Percentiles rank a stretch among this genome's conserved stretches.
Conservation (phyloP, 805 yeast genomes). For the Nakazawaea laoshanensis region DNA sequence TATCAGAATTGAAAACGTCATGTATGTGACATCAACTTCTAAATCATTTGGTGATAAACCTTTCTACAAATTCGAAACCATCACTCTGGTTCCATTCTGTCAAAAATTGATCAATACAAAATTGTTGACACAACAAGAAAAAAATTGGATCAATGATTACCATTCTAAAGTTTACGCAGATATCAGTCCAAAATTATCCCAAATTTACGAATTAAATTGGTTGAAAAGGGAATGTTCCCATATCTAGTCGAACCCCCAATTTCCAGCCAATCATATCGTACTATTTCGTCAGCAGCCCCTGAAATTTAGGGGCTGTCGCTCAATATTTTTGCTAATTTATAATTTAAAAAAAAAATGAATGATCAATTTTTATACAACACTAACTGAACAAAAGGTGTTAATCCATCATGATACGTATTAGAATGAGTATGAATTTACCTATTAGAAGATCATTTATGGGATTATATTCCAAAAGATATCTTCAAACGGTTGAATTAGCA, state of each 20-base stretch:
- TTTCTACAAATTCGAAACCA: conserved; percentile 44
- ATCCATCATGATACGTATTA: no score
- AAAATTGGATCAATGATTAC: conserved; percentile 39
- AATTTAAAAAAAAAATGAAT: no score
- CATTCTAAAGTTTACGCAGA: conserved; percentile 39
- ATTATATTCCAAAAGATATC: conserved; percentile 6
- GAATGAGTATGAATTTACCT: no score
- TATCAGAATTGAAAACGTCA: conserved; percentile 44
- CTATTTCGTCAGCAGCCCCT: conserved; percentile 2
- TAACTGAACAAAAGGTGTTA: no score
- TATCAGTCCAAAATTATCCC: conserved; percentile 27
- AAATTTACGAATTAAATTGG: conserved; percentile 35
- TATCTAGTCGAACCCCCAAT: conserved; percentile 1
- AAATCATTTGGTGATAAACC: conserved; percentile 27
- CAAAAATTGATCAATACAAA: conserved; percentile 36
- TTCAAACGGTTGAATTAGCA: conserved; percentile 10
- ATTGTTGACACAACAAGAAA: conserved; percentile 37
- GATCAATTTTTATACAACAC: no score
- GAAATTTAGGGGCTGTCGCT: conserved; percentile 7
- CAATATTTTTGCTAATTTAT: no score
- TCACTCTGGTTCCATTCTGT: conserved; percentile 53
- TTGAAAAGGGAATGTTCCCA: conserved; percentile 30
- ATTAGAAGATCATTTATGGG: no score
- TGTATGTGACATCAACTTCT: conserved; percentile 35
- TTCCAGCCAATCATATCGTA: conserved; percentile 5